A percentile compares a stretch with the other conserved stretches of the same genome.
These are phyloP conservation scores for Trematosphaeria pertusa DNA, from an alignment of 2,329 filamentous ascomycete species.

Conservation along the genomic window DNA sequence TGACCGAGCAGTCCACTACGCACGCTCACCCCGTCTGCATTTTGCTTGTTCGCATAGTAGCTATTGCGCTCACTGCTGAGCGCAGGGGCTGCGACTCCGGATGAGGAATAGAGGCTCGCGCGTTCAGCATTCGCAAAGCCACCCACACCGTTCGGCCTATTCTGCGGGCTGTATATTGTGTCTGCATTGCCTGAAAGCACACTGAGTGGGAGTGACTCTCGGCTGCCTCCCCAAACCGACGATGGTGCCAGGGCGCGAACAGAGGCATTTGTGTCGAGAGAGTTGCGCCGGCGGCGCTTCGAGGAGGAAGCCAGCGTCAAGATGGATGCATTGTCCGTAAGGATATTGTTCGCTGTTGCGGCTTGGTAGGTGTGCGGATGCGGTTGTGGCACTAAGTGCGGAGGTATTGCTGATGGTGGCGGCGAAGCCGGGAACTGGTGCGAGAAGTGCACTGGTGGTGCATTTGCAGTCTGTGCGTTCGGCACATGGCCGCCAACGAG, in stretches of 20 bases:
- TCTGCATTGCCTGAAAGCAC: slow-evolving; percentile 73
- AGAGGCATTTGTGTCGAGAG: slow-evolving; percentile 84
- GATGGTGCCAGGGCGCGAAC: slow-evolving; percentile 84
- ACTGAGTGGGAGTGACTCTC: slow-evolving; percentile 79
- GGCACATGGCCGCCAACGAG: slow-evolving; percentile 50
- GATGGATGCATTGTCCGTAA: slow-evolving; percentile 87
- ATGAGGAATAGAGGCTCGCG: slow-evolving; percentile 82
- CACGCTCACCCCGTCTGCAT: slow-evolving; percentile 74
- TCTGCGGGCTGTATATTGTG: slow-evolving; percentile 60
- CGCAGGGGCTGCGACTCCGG: slow-evolving; percentile 66
- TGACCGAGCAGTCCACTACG: slow-evolving; percentile 81
- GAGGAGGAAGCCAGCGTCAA: slow-evolving; percentile 83
- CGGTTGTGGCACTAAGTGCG: slow-evolving; percentile 67
- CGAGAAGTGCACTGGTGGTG: slow-evolving; percentile 59
- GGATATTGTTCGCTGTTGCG: slow-evolving; percentile 81
- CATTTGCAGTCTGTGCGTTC: slow-evolving; percentile 42
- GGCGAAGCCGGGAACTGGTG: slow-evolving; percentile 63
- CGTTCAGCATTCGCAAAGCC: slow-evolving; percentile 68
- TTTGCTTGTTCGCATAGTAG: slow-evolving; percentile 69
- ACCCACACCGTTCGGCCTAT: slow-evolving; percentile 58
- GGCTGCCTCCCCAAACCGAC: slow-evolving; percentile 80
- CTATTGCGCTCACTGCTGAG: slow-evolving; percentile 80
- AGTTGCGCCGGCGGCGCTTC: slow-evolving; percentile 77
- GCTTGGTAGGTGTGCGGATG: slow-evolving; percentile 75
- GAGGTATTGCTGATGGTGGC: slow-evolving; percentile 73